phyloP scores from a whole-genome alignment of 441 rosid genomes.

The Biscutella laevigata region DNA sequence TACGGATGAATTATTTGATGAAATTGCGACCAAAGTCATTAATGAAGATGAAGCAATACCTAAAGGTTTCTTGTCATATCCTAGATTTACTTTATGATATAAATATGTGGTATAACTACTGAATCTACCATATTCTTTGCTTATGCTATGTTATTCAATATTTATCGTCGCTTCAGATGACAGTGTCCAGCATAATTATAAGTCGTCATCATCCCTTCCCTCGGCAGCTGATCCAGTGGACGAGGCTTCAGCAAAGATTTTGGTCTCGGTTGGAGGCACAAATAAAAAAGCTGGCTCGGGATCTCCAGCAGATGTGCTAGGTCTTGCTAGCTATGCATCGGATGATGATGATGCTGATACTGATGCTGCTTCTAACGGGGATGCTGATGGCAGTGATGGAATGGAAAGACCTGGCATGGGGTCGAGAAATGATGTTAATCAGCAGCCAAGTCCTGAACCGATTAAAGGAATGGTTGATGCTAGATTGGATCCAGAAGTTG shows the following conservation, averaged over 20 bases:
- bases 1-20: conserved; percentile 85
- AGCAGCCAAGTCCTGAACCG: conserved; percentile 34
- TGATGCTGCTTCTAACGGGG: conserved; percentile 37
- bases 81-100: conserved; percentile 1
- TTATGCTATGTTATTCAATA: conserved; percentile 13
- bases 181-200: conserved; percentile 27
- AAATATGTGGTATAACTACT: conserved; percentile 8
- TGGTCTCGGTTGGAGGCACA: conserved; percentile 36
- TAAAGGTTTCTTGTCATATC: conserved; percentile 45
- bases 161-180: conserved; percentile 38
- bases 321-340: conserved; percentile 89
- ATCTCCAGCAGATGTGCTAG: conserved; percentile 64
- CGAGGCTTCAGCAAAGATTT: conserved; percentile 43
- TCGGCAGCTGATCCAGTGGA: conserved; percentile 27
- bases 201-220: conserved; percentile 30
- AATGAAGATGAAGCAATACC: conserved; percentile 50
- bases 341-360: conserved; percentile 54
- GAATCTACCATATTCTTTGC: neutral
- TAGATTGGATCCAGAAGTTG: conserved; percentile 26
- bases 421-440: conserved; percentile 26
- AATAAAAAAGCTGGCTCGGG: conserved; percentile 48
- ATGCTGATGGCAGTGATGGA: conserved; percentile 35
- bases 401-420: conserved; percentile 31
- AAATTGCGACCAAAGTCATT: conserved; percentile 86
- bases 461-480: conserved; percentile 36